Evolutionary conservation across 2,329 filamentous ascomycete species (phyloP), one percentile per base, ranked within the genome.

Genomic region (Elsinoe arachidis): DNA sequence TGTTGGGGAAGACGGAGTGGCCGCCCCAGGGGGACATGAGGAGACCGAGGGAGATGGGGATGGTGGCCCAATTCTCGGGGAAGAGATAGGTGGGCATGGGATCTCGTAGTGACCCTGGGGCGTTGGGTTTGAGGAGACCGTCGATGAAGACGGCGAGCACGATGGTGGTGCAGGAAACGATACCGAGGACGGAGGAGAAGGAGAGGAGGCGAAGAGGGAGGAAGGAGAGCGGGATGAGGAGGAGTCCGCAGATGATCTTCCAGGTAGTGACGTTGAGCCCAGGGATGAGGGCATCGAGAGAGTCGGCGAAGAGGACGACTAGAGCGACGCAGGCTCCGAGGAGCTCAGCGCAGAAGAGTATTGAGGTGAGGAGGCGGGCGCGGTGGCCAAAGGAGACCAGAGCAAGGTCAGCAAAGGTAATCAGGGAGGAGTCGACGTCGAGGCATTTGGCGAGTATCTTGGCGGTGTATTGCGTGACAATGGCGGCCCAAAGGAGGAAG

Each of bases 271-370:
- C 74, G 47, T 80, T 83, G 61, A 87, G 73, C 0, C 81, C 83
- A 0, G 90, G 88, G 53, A 96, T 82, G 17, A 97, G 74, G 12
- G 88, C 80, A 65, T 88, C 77, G 64, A 97, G 78, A 44, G 88
- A 95, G 73, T 97, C 93, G n/a, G 89, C 88, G 70, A 97, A 97
- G n/a, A 96, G 80, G 17, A 96, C 88, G 33, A 95, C 82, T 2
- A 96, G 78, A 2, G 92, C 92, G 30, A 97, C 91, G 67, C 89
- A 95, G 19, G 90, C 88, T 6, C 88, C 91, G 33, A 96, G 72
- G 23, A 97, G 79, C 71, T 97, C 92, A 43, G 97, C 70, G 10
- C 85, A 90, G 73, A 97, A 97, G 14, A 97, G 77, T 0, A 95
- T 76, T 61, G 90, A 95, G 6, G 89, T 92, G 30, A 87, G 80